phyloP scores from a whole-genome alignment of 257 asterid genomes.

The Gardenia jasminoides region DNA sequence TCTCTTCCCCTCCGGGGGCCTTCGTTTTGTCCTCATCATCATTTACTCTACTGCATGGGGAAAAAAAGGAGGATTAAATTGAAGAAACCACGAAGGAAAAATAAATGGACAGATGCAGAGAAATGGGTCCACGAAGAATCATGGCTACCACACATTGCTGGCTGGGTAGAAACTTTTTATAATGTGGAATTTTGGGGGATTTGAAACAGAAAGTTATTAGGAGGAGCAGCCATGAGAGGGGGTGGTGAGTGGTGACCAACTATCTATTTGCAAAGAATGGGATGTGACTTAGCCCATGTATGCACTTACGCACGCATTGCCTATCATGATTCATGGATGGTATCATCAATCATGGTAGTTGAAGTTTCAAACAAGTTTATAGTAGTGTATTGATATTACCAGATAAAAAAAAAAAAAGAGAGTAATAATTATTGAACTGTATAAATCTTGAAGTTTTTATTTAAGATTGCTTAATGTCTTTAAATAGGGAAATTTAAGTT shows the following conservation, averaged over 20 bases:
- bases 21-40: not conserved
- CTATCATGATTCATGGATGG: not conserved
- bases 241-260: not conserved
- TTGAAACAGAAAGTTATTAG: not conserved
- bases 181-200: not conserved
- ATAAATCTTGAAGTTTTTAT: too few species aligned
- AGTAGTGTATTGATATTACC: too few species aligned
- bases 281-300: not conserved
- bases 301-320: not conserved
- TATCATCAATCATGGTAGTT: too few species aligned
- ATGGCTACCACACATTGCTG: not conserved
- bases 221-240: not conserved
- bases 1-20: too few species aligned
- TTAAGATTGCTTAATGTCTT: too few species aligned
- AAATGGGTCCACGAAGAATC: not conserved
- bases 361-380: not conserved
- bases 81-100: too few species aligned
- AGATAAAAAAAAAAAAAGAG: too few species aligned
- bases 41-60: not conserved
- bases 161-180: not conserved
- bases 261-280: not conserved
- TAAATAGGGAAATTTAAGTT: not conserved
- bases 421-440: too few species aligned
- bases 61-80: not conserved
- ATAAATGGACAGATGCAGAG: not conserved